Evolutionary conservation across 768 basidiomycete species (phyloP).

Genomic region (Mycena polygramma): DNA sequence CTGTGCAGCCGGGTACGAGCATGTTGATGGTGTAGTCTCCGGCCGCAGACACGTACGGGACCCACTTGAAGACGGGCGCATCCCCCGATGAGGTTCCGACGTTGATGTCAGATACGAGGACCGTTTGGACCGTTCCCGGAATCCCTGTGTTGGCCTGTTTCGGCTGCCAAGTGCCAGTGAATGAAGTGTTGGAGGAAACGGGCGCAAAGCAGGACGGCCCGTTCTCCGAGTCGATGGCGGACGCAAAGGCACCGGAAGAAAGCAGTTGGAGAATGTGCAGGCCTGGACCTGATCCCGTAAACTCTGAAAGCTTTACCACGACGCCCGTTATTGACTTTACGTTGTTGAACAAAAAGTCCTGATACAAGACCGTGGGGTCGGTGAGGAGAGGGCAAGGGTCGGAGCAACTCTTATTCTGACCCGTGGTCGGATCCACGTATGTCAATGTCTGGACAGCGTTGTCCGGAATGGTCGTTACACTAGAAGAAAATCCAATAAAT

Average conservation of each 20-base stretch:
- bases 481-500: conserved; percentile 48
- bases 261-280: conserved; percentile 93
- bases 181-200: conserved; percentile 74
- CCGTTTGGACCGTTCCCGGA: conserved; percentile 82
- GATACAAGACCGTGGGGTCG: conserved; percentile 83
- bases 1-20: conserved; percentile 87
- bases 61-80: conserved; percentile 89
- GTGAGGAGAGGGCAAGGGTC: conserved; percentile 84
- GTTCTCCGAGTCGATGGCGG: conserved; percentile 74
- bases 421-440: conserved; percentile 82
- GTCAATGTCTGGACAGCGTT: conserved; percentile 83
- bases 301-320: conserved; percentile 83
- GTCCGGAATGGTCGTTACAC: conserved; percentile 91
- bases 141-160: conserved; percentile 78
- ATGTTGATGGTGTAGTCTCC: conserved; percentile 90
- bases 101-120: conserved; percentile 75
- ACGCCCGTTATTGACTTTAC: conserved; percentile 86
- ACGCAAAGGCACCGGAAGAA: conserved; percentile 92
- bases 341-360: conserved; percentile 90
- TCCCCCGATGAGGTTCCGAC: conserved; percentile 72
- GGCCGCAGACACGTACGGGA: conserved; percentile 91
- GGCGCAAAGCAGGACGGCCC: conserved; percentile 83
- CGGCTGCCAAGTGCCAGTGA: conserved; percentile 78
- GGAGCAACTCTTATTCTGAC: conserved; percentile 83
- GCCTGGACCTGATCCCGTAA: conserved; percentile 82